Conservation (phyloP, 306 rosid species). For the Acacia confusa region DNA sequence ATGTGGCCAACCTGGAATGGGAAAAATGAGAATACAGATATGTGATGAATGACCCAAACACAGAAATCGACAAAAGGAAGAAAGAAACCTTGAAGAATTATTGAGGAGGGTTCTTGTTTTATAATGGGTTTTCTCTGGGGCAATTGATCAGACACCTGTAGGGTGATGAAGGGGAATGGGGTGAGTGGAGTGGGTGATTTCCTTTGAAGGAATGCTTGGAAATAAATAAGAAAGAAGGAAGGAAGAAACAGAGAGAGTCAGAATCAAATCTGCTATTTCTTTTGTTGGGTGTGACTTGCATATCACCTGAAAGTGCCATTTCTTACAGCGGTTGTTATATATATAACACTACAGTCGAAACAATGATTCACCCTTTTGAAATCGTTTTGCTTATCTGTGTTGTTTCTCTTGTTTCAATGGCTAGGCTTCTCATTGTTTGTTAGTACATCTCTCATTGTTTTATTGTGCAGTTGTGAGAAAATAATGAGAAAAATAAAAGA, state of each 20-base stretch:
- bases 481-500: not conserved
- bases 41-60: not conserved
- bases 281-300: slow-evolving; percentile 52
- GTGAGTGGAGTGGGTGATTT: slow-evolving; percentile 30
- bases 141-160: slow-evolving; percentile 23
- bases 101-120: slow-evolving; percentile 21
- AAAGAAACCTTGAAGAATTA: slow-evolving; percentile 32
- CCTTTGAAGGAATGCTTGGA: slow-evolving; percentile 58
- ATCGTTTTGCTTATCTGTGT: slow-evolving; percentile 28
- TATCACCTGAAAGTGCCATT: slow-evolving; percentile 43
- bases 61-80: not conserved
- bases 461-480: not conserved
- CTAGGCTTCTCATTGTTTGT: not conserved
- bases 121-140: slow-evolving; percentile 19
- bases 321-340: slow-evolving; percentile 33
- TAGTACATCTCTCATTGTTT: not conserved
- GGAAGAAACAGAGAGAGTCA: not conserved
- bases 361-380: slow-evolving; percentile 1
- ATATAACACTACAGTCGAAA: not conserved
- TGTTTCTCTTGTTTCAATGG: not conserved
- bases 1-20: slow-evolving; percentile 23
- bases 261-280: not conserved
- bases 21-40: not conserved
- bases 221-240: slow-evolving; percentile 24
- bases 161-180: slow-evolving; percentile 19